Evolutionary conservation across 345 rosid genomes (phyloP).

Genomic region (Barbarea vulgaris): DNA sequence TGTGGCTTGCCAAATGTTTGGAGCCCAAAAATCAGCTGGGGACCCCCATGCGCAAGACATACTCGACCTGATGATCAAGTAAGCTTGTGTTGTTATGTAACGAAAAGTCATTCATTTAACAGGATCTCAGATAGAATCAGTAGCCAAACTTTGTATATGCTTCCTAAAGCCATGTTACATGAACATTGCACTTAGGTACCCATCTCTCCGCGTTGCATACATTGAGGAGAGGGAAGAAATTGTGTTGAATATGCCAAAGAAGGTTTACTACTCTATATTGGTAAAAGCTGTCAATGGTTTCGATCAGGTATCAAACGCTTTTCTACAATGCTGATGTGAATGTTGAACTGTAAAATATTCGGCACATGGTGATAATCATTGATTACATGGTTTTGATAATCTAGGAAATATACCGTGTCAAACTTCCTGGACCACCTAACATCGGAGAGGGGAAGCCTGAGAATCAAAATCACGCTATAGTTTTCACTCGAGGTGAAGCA

Average conservation of each 20-base stretch:
- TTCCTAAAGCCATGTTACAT: slow-evolving; percentile 23
- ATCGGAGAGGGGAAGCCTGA: slow-evolving; percentile 99
- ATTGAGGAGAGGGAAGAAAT: slow-evolving; percentile 93
- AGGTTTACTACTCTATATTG: slow-evolving; percentile 81
- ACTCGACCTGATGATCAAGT: slow-evolving; percentile 86
- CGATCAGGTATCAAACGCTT: slow-evolving; percentile 66
- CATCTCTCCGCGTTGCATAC: slow-evolving; percentile 92
- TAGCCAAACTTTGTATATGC: slow-evolving; percentile 17
- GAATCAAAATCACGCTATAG: slow-evolving; percentile 91
- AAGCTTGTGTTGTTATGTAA: slow-evolving; percentile 23
- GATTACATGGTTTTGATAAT: slow-evolving; percentile 3
- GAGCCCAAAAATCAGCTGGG: slow-evolving; percentile 76
- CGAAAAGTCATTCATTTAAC: slow-evolving; percentile 3
- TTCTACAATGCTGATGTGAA: background rate
- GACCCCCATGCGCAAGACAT: slow-evolving; percentile 88
- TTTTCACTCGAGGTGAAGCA: slow-evolving; percentile 96
- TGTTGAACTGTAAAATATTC: background rate
- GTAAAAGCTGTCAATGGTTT: slow-evolving; percentile 76
- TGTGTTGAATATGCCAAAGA: slow-evolving; percentile 42
- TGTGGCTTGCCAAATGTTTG: slow-evolving; percentile 85
- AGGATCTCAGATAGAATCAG: slow-evolving; percentile 24
- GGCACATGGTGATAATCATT: background rate
- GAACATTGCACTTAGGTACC: slow-evolving; percentile 58
- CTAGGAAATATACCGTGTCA: slow-evolving; percentile 85
- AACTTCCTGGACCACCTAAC: slow-evolving; percentile 93